phyloP scores from a whole-genome alignment of 1,284 basidiomycete species.

The Ceratobasidium papillatum region DNA sequence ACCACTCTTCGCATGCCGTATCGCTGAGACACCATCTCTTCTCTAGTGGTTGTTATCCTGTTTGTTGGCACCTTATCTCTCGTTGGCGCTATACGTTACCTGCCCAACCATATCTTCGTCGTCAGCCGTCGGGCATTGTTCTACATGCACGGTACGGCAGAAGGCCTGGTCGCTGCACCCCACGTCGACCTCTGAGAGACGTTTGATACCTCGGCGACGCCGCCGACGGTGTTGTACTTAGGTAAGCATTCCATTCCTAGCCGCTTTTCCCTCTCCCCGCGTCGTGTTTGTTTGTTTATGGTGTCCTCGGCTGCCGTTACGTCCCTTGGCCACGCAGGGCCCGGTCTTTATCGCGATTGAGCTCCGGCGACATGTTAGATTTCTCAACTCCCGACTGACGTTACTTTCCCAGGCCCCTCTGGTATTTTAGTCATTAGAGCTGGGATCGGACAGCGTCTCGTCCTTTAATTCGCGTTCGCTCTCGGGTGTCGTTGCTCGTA shows the following conservation, averaged over 20 bases:
- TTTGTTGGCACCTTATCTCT: conserved; percentile 50
- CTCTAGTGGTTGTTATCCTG: conserved; percentile 51
- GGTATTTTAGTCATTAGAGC: conserved; percentile 29
- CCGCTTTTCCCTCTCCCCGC: too few species aligned
- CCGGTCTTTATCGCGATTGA: not conserved
- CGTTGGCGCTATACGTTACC: conserved; percentile 52
- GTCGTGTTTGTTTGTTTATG: not conserved
- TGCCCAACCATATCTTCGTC: conserved; percentile 54
- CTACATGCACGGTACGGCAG: conserved; percentile 52
- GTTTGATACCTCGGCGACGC: not conserved
- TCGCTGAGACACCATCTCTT: conserved; percentile 9
- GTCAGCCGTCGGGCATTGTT: conserved; percentile 52
- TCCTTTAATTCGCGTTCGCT: not conserved
- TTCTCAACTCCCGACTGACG: conserved; percentile 20
- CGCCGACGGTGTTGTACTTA: not conserved
- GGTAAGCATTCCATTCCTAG: not conserved
- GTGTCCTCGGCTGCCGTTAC: not conserved
- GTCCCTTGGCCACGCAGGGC: not conserved
- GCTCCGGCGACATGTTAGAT: not conserved
- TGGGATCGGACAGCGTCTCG: not conserved
- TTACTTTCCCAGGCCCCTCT: conserved; percentile 35
- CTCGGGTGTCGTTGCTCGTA: not conserved
- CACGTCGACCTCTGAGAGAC: conserved; percentile 6
- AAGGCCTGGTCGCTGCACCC: not conserved
- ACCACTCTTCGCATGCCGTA: not conserved